phyloP scores from a whole-genome alignment of 2,329 filamentous ascomycete genomes.

The Fusarium metavorans region DNA sequence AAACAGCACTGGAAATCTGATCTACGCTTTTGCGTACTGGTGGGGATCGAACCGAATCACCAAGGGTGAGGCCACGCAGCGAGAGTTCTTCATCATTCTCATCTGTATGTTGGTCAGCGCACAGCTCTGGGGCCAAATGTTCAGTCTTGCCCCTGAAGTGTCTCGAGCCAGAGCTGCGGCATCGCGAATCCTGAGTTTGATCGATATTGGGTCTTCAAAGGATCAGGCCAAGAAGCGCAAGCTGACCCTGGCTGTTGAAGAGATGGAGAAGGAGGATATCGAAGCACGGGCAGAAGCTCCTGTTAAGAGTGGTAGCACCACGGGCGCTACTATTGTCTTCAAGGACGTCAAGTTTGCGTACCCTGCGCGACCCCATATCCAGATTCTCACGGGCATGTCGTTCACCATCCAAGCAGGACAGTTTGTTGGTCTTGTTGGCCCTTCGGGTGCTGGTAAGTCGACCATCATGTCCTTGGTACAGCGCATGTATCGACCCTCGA shows the following conservation, averaged over 20 bases:
- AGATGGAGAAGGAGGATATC: conserved; percentile 52
- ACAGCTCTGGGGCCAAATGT: conserved; percentile 80
- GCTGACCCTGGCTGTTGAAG: conserved; percentile 8
- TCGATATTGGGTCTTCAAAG: conserved; percentile 56
- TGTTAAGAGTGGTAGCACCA: conserved; percentile 37
- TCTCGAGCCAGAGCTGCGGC: conserved; percentile 73
- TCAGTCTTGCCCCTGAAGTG: conserved; percentile 81
- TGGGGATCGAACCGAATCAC: conserved; percentile 81
- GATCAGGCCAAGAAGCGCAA: conserved; percentile 30
- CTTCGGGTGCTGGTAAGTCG: conserved; percentile 75
- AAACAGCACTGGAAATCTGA: conserved; percentile 72
- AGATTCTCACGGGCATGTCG: conserved; percentile 67
- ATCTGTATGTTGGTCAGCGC: conserved; percentile 79
- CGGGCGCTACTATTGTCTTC: conserved; percentile 65
- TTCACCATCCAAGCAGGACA: conserved; percentile 69
- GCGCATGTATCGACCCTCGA: conserved; percentile 59
- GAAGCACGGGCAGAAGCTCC: conserved; percentile 52
- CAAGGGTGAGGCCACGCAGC: conserved; percentile 70
- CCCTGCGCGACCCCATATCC: conserved; percentile 69
- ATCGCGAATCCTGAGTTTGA: conserved; percentile 65
- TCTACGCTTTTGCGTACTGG: conserved; percentile 84
- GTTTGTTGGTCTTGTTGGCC: conserved; percentile 74
- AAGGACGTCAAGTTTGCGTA: conserved; percentile 74
- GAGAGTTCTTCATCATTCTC: conserved; percentile 81
- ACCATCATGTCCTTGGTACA: conserved; percentile 71